Base-by-base conservation (phyloP, 2,329 filamentous ascomycete species). In the Neonectria ditissima region DNA sequence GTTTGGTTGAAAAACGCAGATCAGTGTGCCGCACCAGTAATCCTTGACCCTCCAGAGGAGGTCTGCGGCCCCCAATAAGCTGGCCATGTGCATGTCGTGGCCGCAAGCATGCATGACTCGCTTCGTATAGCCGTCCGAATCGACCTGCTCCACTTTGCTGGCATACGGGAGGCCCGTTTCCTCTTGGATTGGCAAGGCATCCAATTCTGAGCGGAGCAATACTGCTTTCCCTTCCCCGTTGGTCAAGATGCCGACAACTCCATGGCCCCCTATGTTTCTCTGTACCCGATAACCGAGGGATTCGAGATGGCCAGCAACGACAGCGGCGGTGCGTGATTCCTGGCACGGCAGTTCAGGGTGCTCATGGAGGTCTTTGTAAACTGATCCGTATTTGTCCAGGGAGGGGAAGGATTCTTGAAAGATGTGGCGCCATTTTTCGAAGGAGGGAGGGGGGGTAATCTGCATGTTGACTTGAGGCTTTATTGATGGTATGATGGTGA, bases 81-180 rank as follows among this genome's bases (percentile, higher is more conserved):
- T 79, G 0, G 86, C 82, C 22, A 90, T 85, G 73, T 92, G 89
- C 79, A 89, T 86, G 67, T 90, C 88, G 70, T 91, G 89, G 0
- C 89, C 89, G 73, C 89, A 91, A 22, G 88, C 89, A 74, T 91
- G 89, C 89, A 91, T 91, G 0, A 89, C 85, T 0, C 86, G 84
- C 55, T 83, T 83, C 59, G 56, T 48, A 0, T 51, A 44, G 9
- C 64, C 66, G 0, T 55, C 48, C 9, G 44, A 5, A 8, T 72
- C 64, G 0, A 56, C 4, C 64, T 60, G 63, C 0, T 48, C 53
- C 0, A 61, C 61, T 0, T 50, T 65, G 22, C 86, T 88, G 0
- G 87, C 83, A 70, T 90, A 91, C 0, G 78, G 70, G 0, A 91
- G 75, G 0, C 80, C 82, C 0, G 87, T 89, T 18, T 79, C 75